These are phyloP conservation scores for Beauveria asiatica DNA, from an alignment of 2,329 filamentous ascomycete species.

Conservation along the genomic window DNA sequence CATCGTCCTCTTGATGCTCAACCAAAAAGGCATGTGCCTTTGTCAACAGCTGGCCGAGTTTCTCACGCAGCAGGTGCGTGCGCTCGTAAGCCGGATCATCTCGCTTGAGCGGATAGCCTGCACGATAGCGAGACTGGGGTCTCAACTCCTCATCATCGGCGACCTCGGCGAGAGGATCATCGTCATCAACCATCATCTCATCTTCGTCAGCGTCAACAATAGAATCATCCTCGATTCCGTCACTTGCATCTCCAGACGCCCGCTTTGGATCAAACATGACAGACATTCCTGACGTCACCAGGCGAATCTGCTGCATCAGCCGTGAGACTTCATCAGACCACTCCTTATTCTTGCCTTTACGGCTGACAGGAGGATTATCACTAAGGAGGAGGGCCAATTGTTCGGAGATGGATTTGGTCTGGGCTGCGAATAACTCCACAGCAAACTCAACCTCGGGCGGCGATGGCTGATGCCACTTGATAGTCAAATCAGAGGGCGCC, in stretches of 20 bases:
- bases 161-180: conserved; percentile 51
- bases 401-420: conserved; percentile 67
- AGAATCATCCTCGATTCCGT: conserved; percentile 37
- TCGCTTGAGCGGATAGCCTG: conserved; percentile 67
- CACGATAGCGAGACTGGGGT: conserved; percentile 79
- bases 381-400: conserved; percentile 74
- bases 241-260: conserved; percentile 45
- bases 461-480: conserved; percentile 85
- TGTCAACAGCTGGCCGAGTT: conserved; percentile 72
- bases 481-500: conserved; percentile 64
- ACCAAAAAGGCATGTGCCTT: conserved; percentile 77
- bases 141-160: conserved; percentile 75
- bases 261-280: conserved; percentile 77
- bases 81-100: conserved; percentile 54
- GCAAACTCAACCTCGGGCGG: conserved; percentile 80
- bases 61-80: conserved; percentile 73
- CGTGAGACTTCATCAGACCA: conserved; percentile 97
- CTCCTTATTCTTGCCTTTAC: conserved; percentile 93
- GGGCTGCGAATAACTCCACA: conserved; percentile 77
- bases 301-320: conserved; percentile 75
- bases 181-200: conserved; percentile 34
- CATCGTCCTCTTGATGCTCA: conserved; percentile 84
- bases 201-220: conserved; percentile 48
- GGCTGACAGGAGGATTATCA: conserved; percentile 70
- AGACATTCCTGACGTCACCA: conserved; percentile 86